Evolutionary conservation across 2,329 filamentous ascomycete genomes (phyloP).

Genomic region (Zymoseptoria passerinii): DNA sequence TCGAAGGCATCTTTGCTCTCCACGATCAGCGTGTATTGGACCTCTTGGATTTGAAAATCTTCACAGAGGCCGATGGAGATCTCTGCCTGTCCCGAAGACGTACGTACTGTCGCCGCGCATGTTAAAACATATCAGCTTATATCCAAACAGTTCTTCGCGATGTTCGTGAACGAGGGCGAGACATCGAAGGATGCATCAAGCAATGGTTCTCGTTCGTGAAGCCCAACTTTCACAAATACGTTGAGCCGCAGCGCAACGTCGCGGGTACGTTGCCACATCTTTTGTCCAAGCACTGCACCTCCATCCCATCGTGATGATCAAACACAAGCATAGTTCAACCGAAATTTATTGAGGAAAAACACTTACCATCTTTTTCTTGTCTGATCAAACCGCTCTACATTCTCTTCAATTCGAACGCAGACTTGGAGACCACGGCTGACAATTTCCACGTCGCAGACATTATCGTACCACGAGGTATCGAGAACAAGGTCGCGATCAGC

Average conservation of each 20-base stretch:
- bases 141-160: conserved; percentile 64
- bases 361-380: conserved; percentile 31
- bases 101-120: conserved; percentile 58
- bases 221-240: conserved; percentile 89
- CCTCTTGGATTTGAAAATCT: conserved; percentile 91
- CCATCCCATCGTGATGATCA: conserved; percentile 28
- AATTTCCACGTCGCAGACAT: conserved; percentile 52
- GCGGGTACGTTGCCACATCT: conserved; percentile 50
- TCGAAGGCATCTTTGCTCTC: conserved; percentile 93
- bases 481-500: conserved; percentile 83
- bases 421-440: conserved; percentile 10
- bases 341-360: conserved; percentile 31
- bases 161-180: conserved; percentile 77
- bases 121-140: conserved; percentile 46
- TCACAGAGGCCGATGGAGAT: conserved; percentile 92
- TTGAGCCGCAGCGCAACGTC: conserved; percentile 82
- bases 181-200: conserved; percentile 92
- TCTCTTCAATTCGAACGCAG: background rate
- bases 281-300: background rate
- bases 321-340: conserved; percentile 35
- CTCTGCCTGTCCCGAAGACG: conserved; percentile 83
- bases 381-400: conserved; percentile 20
- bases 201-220: conserved; percentile 97
- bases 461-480: conserved; percentile 87
- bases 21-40: conserved; percentile 81